Evolutionary conservation across 2,329 filamentous ascomycete genomes (phyloP), one percentile per base, ranked within the genome.

Genomic region (Aspergillus amoenus): DNA sequence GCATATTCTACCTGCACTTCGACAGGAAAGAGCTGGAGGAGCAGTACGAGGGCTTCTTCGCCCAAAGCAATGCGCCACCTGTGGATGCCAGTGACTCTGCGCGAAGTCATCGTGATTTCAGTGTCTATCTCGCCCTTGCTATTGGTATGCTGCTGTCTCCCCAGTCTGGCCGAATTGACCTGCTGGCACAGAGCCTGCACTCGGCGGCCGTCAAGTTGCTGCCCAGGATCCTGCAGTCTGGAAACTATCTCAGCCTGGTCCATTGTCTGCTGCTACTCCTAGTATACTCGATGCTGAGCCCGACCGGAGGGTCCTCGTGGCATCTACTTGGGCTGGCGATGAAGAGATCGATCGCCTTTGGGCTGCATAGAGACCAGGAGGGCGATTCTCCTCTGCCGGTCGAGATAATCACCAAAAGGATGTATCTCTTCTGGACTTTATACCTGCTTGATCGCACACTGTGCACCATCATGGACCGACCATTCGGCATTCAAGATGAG

Each of bases 281-380:
- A 9, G 15, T 69, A 9, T 66, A 69, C 44, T 67, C 69, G 5
- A 59, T 64, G 41, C 52, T 65, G 12, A 64, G 55, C 40, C 52
- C 65, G 2, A 46, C 49, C 3, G 69, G 68, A 21, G 68, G 69
- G 3, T 71, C 69, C 6, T 62, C 68, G 2, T 72, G 68, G 69
- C 69, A 71, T 47, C 49, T 71, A 18, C 41, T 70, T 15, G 68
- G 68, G 12, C 48, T 71, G n/a, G 68, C 68, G n/a, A 64, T 70
- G 62, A 64, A 67, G 24, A 67, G 65, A 44, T 67, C 62, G 24
- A 65, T 72, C 39, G 62, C 65, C 1, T 63, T 65, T 34, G 56
- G 67, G 13, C 59, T 71, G 30, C 68, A 70, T 49, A 65, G 64
- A 30, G 68, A 70, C 8, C 55, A 59, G 2, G 44, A 55, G 21